Evolutionary conservation across 495 filamentous ascomycete species (phyloP), one percentile per base, ranked within the genome.

Genomic region (Lasiosphaeriaceae sp.): DNA sequence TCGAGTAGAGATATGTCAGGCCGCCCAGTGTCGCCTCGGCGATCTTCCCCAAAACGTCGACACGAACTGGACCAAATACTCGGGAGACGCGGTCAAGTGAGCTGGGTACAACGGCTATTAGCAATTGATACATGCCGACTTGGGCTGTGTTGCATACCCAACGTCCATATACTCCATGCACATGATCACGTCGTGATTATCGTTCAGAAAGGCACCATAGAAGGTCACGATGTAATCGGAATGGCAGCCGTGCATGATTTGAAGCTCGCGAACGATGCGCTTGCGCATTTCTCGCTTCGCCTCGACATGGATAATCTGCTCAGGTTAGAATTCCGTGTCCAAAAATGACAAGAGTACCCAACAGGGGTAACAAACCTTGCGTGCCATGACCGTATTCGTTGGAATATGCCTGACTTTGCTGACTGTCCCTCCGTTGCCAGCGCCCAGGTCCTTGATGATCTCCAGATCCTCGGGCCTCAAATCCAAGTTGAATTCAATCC

Each of bases 151-250:
- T 21, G 17, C n/a, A 70, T 82, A 98, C 94, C 95, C 95, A 73
- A 91, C 90, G 77, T 98, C 94, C 92, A 96, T 96, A 66, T 98
- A 97, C 70, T 98, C 94, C 94, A 98, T 98, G 70, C 94, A 98
- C 88, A 98, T 88, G 57, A 97, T 91, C 58, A 98, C 95, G 74
- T 97, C 94, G 60, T 94, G 89, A 46, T 87, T 88, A 62, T 96
- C 90, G 64, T 96, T 96, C 56, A 97, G 82, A 73, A 97, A 97
- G 21, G 94, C 94, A 47, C 94, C 94, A 65, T 97, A 97, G 72
- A 97, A 97, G 14, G 86, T 95, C 22, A 98, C 94, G 64, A 98
- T 97, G 68, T 92, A 90, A 41, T 92, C 89, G 8, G 88, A 96
- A 58, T 96, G 94, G 74, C 94, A 97, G 58, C 96, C 92, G 69